phyloP scores from a whole-genome alignment of 345 rosid species.

The Salix purpurea region DNA sequence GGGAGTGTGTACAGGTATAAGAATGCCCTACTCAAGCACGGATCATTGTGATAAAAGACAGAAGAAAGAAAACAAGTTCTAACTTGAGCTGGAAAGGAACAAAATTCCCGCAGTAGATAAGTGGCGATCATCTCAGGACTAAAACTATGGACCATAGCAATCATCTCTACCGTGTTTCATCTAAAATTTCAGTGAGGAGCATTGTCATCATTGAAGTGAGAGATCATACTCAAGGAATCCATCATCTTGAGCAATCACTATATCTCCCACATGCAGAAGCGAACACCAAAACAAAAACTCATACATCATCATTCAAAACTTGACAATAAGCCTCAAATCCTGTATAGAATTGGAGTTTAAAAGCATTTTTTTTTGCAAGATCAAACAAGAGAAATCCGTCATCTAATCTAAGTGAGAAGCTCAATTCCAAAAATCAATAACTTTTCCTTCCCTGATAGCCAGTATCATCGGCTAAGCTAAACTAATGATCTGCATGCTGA shows the following conservation, averaged over 20 bases:
- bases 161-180: background rate
- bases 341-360: background rate
- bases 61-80: background rate
- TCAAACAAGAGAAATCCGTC: background rate
- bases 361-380: background rate
- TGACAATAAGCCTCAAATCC: background rate
- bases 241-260: background rate
- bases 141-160: background rate
- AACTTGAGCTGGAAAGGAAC: background rate
- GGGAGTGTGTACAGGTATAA: background rate
- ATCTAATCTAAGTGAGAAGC: background rate
- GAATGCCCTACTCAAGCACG: background rate
- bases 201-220: background rate
- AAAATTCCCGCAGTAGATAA: background rate
- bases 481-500: background rate
- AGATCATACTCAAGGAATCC: background rate
- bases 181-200: background rate
- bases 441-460: background rate
- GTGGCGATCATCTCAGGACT: background rate
- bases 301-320: background rate
- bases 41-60: background rate
- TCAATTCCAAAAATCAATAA: background rate
- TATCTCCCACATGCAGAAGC: background rate
- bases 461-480: background rate
- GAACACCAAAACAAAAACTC: background rate